Base-by-base conservation (phyloP, 805 yeast genomes). In the Lachancea cidri region DNA sequence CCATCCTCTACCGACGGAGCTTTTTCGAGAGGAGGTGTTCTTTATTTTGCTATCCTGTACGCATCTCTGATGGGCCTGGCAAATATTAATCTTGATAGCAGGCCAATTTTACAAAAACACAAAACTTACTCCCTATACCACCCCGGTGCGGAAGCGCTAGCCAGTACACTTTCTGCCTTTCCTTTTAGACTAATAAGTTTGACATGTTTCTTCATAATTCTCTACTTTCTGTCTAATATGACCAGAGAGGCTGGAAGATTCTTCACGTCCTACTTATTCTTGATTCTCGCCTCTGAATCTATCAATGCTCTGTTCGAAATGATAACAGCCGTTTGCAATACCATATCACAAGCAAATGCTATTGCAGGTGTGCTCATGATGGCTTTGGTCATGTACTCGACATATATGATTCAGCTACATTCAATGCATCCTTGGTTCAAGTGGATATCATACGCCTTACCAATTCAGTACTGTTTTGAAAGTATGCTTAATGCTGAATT, bases 91-190 rank as follows among this genome's bases (percentile, higher is more conserved):
- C 68, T 77, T 50, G 72, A 65, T 17, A 68, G 74, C 34, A 71
- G 83, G 48, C 74, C 80, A 36, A 77, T 85, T 47, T 72, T 82
- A 19, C 75, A 74, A 51, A 84, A 85, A 54, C 94, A 85, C 57
- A 79, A 80, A 53, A 72, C 73, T 36, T 85, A 81, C 51, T 79
- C 86, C 0, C 71, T 84, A 43, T 86, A 82, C 57, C 78, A 79
- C 44, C 88, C 89, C 2, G 72, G 86, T 11, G 79, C 86, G 3
- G 91, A 83, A 54, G 83, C 86, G 1, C 50, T 84, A 3, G 81
- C 86, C 0, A 67, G 77, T 4, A 67, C 79, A 35, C 44, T 81
- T 3, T 72, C 85, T 3, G 81, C 77, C 38, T 59, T 84, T 44
- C 89, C 91, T 3, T 68, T 77, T 41, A 83, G 83, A 60, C 45